Conservation (phyloP, 164 flowering plant genomes). For the Pachysandra terminalis region DNA sequence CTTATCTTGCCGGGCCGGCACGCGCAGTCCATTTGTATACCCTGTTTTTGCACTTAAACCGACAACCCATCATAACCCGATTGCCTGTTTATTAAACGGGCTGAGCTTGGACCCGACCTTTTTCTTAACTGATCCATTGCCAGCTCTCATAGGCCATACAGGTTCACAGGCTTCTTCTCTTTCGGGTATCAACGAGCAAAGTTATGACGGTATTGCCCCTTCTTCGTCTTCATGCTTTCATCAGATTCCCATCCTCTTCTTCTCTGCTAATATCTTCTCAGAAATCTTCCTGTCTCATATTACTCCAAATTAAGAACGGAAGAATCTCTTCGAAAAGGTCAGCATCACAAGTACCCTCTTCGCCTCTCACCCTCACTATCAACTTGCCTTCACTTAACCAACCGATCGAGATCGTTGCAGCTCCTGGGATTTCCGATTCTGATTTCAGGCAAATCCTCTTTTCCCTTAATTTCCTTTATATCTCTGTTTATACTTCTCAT, state of each 20-base stretch:
- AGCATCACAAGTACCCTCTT: background rate
- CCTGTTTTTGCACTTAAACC: too few species aligned
- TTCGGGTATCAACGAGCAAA: too few species aligned
- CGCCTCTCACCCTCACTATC: slow-evolving; percentile 38
- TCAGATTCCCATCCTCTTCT: background rate
- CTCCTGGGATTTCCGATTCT: slow-evolving; percentile 56
- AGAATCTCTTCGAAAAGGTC: slow-evolving; percentile 8
- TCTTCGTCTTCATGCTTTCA: background rate
- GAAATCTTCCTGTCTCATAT: background rate
- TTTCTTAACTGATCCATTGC: too few species aligned
- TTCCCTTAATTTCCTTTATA: too few species aligned
- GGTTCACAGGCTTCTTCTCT: too few species aligned
- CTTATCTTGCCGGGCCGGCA: too few species aligned
- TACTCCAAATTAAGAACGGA: background rate
- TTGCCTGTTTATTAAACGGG: too few species aligned
- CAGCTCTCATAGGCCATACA: too few species aligned
- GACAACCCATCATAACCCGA: too few species aligned
- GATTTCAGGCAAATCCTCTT: slow-evolving; percentile 53
- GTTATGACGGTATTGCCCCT: too few species aligned
- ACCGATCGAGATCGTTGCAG: slow-evolving; percentile 58
- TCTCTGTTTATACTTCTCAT: background rate
- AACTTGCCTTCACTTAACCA: slow-evolving; percentile 39
- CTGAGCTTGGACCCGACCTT: too few species aligned
- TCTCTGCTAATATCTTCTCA: background rate
- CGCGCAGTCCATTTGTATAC: too few species aligned